A percentile compares a stretch with the other conserved stretches of the same genome.
Evolutionary conservation across 495 filamentous ascomycete species (phyloP).

Genomic region (Letharia lupina): DNA sequence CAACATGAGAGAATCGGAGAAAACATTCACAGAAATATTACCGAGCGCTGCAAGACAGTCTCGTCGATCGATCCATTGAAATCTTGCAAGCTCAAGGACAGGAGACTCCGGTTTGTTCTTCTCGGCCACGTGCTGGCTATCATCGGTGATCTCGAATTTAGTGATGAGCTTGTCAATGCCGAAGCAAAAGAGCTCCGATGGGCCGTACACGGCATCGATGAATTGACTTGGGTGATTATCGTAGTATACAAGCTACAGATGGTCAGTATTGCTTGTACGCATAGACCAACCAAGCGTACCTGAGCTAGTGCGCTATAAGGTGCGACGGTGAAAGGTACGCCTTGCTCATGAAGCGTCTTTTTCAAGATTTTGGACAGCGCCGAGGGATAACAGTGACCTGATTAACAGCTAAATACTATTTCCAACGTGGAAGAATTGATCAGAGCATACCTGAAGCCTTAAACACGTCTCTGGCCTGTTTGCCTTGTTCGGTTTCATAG

Average conservation of each 20-base stretch:
- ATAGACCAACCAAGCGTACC: slow-evolving; percentile 38
- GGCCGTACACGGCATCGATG: slow-evolving; percentile 71
- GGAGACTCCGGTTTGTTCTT: slow-evolving; percentile 2
- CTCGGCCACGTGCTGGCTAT: background rate
- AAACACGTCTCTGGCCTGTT: slow-evolving; percentile 73
- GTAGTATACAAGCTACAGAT: slow-evolving; percentile 67
- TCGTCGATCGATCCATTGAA: slow-evolving; percentile 64
- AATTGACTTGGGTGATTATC: slow-evolving; percentile 58
- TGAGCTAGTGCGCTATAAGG: slow-evolving; percentile 87
- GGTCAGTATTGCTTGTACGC: slow-evolving; percentile 1
- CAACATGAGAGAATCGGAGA: slow-evolving; percentile 76
- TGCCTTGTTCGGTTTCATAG: slow-evolving; percentile 72
- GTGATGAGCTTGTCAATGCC: slow-evolving; percentile 78
- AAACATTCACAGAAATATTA: slow-evolving; percentile 60
- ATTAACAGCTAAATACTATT: background rate
- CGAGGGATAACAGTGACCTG: slow-evolving; percentile 49
- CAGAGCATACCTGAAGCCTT: slow-evolving; percentile 61
- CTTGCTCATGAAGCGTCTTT: slow-evolving; percentile 56
- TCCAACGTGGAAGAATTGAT: slow-evolving; percentile 21
- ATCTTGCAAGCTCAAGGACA: slow-evolving; percentile 48
- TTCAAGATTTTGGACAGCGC: slow-evolving; percentile 68
- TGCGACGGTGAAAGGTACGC: slow-evolving; percentile 73
- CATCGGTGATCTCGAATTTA: slow-evolving; percentile 45
- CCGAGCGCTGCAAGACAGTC: slow-evolving; percentile 60
- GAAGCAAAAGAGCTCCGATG: slow-evolving; percentile 82